Evolutionary conservation across 2,329 filamentous ascomycete species (phyloP), one percentile per base, ranked within the genome.

Genomic region (Trichophaea hybrida): DNA sequence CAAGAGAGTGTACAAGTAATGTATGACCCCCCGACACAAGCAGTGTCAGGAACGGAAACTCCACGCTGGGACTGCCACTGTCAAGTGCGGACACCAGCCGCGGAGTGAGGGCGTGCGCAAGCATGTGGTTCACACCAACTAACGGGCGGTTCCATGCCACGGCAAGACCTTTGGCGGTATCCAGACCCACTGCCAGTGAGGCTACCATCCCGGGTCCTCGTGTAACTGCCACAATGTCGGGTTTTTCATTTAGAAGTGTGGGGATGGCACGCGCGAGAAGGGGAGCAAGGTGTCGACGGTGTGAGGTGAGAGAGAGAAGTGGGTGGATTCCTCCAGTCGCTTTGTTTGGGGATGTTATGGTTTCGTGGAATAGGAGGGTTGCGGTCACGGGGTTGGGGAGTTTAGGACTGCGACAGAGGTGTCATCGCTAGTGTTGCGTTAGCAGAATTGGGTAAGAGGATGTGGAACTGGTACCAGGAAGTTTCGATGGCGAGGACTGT

Each of bases 21-120:
- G 90, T 91, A 74, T 98, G 91, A 1, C 93, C 93, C 40, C 93
- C 93, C 0, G 89, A 96, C 13, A 93, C 87, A 52, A 98, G 82
- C 5, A 96, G 77, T 0, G 87, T 90, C 37, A 96, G 75, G 71
- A 95, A 95, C 1, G 93, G 91, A 67, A 94, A 96, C 0, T 73
- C 68, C 0, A 84, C 85, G 1, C 8, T 38, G 10, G 46, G 57
- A 8, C 54, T 56, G 6, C 12, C 8, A 1, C n/a, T 3, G 55
- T 62, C 56, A 61, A 91, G 72, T 4, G 86, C 85, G 35, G 76
- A 74, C 3, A 84, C 83, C 46, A 98, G 78, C 7, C 88, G 79
- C 13, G 91, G 86, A 15, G 93, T 97, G 63, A 98, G 74, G 15
- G 93, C 85, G 72, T 98, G 93, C 8, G 90, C 93, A 71, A 96